Base-by-base conservation (phyloP, 2,329 filamentous ascomycete genomes). In the Stachybotrys chartarum region DNA sequence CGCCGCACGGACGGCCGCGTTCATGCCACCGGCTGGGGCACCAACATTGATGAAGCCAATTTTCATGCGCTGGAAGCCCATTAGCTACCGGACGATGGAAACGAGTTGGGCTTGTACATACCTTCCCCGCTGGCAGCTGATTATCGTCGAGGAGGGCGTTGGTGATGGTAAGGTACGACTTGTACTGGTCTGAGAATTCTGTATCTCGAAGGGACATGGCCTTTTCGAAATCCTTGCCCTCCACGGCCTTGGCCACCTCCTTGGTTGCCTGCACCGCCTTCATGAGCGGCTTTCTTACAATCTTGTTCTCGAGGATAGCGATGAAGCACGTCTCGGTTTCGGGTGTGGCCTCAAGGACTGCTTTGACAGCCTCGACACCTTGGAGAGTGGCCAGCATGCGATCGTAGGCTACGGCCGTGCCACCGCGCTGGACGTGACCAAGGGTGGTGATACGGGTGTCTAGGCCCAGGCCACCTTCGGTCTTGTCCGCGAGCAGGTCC, bases 31-130 rank as follows among this genome's bases (percentile, higher is more conserved):
- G 32, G 94, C 94, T 7, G 94, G 94, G 12, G 94, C 94, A 65
- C 94, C 94, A 30, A 97, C 92, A 66, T 97, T 95, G 72, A 99
- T 90, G 67, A 99, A 96, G 51, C 91, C 94, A 65, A 99, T 90
- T 61, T 85, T 86, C 90, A 97, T 91, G 62, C 87, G 85, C 88
- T 92, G 60, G 16, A 30, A 44, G 44, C 45, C 7, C 39, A 62
- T 77, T 57, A 77, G 68, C 57, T 32, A 54, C 30, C 53, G 39
- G 31, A 17, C 6, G 51, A 53, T 7, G 54, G 35, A 51, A 32
- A 54, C 6, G 14, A 32, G 6, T 30, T 16, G 31, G n/a, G 8
- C 30, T 31, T 6, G 35, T 7, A 71, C 81, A 59, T 67, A 88
- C 88, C 75, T 93, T 87, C 53, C 87, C 80, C 55, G 84, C 76